Evolutionary conservation across 2,329 filamentous ascomycete genomes (phyloP), one percentile per base, ranked within the genome.

Genomic region (Sordariomycetes sp.): DNA sequence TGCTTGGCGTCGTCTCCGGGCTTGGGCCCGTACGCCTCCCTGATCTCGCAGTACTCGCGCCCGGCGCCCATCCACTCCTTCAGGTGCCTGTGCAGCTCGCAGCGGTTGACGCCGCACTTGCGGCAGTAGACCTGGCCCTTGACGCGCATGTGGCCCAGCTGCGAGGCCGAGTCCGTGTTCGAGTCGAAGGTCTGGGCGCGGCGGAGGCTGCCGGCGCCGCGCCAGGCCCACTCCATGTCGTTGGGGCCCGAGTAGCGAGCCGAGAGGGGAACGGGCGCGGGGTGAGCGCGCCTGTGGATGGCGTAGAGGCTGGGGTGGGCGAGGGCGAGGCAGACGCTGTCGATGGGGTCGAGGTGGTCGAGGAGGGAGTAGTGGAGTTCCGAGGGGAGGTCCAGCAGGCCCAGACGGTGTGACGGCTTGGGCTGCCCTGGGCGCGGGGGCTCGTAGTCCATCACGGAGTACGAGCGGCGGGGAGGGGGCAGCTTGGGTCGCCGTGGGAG

Each of bases 171-270:
- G 27, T 17, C 21, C 12, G 33, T 36, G 23, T 29, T 18, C 34
- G 11, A 19, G 4, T 21, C 9, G 30, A 21, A 7, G 17, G 49
- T 36, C 38, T 48, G 30, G 32, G 49, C 41, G 37, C 51, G 50
- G 30, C 65, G 44, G 26, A 68, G 57, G 10, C 59, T 59, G 2
- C 66, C 65, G 4, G 72, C 70, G 33, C 70, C 58, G 41, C 73
- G 68, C 73, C 75, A 80, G 29, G 74, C 74, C 64, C 71, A 75
- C 48, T 80, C 75, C 48, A 76, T 64, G 42, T 74, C 67, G 52
- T 79, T 79, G 35, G 75, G 75, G 1, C 75, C 75, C 6, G 62
- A 51, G 30, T 76, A 74, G 11, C 74, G 66, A 30, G 66, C 65
- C 14, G 67, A 68, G 12, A 80, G 64, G 8, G 72, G 59, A n/a